Conservation (phyloP, 306 rosid species). For the Cucurbita argyrosperma region DNA sequence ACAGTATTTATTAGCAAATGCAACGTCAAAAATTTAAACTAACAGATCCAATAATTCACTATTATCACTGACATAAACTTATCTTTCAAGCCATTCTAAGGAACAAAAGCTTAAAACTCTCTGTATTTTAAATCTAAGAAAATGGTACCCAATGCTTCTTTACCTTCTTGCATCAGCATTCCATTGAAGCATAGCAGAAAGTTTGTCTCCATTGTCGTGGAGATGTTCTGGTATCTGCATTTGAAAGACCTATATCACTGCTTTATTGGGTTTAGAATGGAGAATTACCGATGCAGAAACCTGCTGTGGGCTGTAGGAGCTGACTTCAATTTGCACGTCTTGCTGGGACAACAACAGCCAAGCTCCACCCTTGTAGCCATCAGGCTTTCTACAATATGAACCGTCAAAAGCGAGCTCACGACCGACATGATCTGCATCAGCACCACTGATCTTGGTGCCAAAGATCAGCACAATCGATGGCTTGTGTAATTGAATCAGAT, state of each 20-base stretch:
- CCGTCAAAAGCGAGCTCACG: background rate
- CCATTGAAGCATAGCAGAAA: background rate
- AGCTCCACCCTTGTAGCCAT: background rate
- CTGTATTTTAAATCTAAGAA: no score
- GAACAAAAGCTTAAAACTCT: no score
- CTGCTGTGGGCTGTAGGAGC: background rate
- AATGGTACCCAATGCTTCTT: no score
- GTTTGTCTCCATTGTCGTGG: background rate
- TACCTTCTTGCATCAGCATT: no score
- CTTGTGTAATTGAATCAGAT: background rate
- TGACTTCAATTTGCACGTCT: background rate
- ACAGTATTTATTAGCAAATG: no score
- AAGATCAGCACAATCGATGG: background rate
- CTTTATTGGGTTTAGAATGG: background rate
- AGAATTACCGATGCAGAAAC: background rate
- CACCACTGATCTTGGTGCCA: conserved; percentile 2
- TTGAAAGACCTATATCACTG: background rate
- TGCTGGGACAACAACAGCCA: background rate
- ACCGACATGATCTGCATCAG: background rate
- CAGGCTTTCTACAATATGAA: background rate
- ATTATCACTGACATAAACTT: no score
- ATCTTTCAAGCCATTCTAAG: no score
- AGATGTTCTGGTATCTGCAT: background rate
- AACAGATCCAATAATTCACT: no score
- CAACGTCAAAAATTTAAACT: no score